These are phyloP conservation scores for Colletotrichum lentis DNA, from an alignment of 2,329 filamentous ascomycete species.

Conservation along the genomic window DNA sequence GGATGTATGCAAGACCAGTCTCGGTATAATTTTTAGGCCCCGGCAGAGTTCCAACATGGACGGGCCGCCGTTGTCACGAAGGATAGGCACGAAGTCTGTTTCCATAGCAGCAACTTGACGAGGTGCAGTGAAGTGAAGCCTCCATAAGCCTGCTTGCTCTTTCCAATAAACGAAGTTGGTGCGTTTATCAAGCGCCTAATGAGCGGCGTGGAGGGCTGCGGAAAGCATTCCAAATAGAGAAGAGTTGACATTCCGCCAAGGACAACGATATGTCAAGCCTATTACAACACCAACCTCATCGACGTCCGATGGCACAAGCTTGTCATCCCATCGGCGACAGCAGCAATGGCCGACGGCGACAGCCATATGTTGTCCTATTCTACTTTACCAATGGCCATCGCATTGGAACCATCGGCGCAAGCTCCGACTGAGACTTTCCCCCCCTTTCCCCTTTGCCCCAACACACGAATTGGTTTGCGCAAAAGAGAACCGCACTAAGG, in stretches of 20 bases:
- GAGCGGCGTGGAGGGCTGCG: background rate
- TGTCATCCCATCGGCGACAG: slow-evolving; percentile 9
- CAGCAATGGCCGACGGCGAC: no score
- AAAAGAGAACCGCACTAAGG: slow-evolving; percentile 21
- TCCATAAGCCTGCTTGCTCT: background rate
- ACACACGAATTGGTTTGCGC: slow-evolving; percentile 14
- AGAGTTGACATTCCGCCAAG: background rate
- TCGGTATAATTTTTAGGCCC: slow-evolving; percentile 7
- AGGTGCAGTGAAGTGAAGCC: background rate
- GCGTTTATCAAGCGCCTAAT: background rate
- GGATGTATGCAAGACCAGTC: slow-evolving; percentile 19
- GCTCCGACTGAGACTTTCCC: slow-evolving; percentile 18
- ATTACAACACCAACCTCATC: background rate
- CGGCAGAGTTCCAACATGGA: background rate
- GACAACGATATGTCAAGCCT: background rate
- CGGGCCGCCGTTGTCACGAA: slow-evolving; percentile 13
- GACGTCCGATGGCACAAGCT: slow-evolving; percentile 30
- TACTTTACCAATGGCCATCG: slow-evolving; percentile 13
- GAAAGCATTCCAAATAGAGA: background rate
- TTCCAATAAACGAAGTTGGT: background rate
- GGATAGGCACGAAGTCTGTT: background rate
- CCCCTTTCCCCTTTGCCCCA: background rate
- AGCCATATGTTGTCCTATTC: background rate
- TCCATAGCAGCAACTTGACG: background rate
- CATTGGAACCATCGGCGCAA: slow-evolving; percentile 20